Evolutionary conservation across 2,329 filamentous ascomycete genomes (phyloP).

Genomic region (Botrytis tulipae): DNA sequence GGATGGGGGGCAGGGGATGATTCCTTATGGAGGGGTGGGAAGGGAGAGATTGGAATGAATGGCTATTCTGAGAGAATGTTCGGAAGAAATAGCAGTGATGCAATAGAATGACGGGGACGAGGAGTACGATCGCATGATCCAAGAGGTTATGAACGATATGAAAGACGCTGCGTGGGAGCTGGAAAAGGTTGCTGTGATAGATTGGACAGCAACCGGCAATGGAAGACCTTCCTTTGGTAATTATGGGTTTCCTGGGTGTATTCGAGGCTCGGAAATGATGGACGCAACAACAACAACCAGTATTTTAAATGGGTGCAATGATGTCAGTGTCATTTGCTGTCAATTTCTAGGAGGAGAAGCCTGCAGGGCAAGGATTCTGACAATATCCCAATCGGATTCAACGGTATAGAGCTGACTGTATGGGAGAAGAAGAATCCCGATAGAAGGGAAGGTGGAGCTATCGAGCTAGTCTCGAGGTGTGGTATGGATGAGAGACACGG

Average conservation of each 20-base stretch:
- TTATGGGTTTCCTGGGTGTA: not conserved
- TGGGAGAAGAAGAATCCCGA: not conserved
- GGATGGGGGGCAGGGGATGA: slow-evolving; percentile 18
- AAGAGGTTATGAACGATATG: not conserved
- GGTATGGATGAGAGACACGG: not conserved
- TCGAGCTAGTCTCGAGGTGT: not conserved
- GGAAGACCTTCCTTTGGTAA: not conserved
- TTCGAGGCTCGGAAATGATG: not conserved
- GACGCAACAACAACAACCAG: not conserved
- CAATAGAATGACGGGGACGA: not conserved
- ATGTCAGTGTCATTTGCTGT: not conserved
- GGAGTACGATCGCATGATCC: not conserved
- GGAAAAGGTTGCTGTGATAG: not conserved
- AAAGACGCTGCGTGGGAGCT: not conserved
- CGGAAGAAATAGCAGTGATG: rapidly evolving
- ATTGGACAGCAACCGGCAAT: not conserved
- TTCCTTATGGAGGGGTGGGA: slow-evolving; percentile 18
- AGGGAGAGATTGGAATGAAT: slow-evolving; percentile 16
- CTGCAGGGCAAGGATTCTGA: not conserved
- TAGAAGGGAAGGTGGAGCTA: not conserved
- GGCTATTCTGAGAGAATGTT: not conserved
- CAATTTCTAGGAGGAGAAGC: not conserved
- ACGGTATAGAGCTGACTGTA: not conserved
- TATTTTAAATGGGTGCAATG: not conserved
- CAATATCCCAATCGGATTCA: not conserved